Evolutionary conservation across 208 protist species (phyloP).

Genomic region (Wallacemonas sp.): DNA sequence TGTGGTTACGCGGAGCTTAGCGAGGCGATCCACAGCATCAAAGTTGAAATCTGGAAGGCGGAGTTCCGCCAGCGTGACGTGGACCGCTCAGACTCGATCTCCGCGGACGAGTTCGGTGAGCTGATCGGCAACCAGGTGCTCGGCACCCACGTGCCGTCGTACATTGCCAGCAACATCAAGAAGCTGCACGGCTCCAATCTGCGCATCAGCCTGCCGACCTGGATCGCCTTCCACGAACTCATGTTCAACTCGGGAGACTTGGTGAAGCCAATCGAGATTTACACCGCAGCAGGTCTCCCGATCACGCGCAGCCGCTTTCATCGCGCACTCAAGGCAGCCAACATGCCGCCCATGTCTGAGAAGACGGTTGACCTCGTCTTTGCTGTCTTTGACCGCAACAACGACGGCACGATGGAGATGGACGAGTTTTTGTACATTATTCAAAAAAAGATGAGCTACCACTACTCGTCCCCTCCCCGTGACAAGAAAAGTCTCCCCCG

Average conservation of each 20-base stretch:
- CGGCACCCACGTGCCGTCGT: constrained; percentile 82
- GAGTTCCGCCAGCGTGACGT: constrained; percentile 82
- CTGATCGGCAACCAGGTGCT: constrained; percentile 82
- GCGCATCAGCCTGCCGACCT: constrained; percentile 61
- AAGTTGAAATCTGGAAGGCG: constrained; percentile 74
- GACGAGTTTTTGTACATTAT: constrained; percentile 87
- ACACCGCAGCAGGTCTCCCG: constrained; percentile 53
- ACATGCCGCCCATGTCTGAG: constrained; percentile 35
- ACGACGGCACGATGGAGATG: constrained; percentile 79
- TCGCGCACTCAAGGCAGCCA: constrained; percentile 56
- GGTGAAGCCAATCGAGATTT: constrained; percentile 61
- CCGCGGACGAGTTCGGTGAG: constrained; percentile 68
- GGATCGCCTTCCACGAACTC: constrained; percentile 77
- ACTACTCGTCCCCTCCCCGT: constrained; percentile 36
- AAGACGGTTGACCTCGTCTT: constrained; percentile 61
- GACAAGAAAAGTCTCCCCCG: constrained; percentile 48
- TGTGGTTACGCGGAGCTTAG: constrained; percentile 59
- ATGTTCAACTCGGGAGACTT: constrained; percentile 62
- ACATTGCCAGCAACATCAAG: constrained; percentile 81
- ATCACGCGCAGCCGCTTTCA: constrained; percentile 61
- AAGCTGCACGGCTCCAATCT: constrained; percentile 42
- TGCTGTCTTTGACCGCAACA: constrained; percentile 84
- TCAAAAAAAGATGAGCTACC: constrained; percentile 72
- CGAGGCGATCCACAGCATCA: constrained; percentile 50
- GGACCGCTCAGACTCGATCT: constrained; percentile 47